A percentile compares a stretch with the other conserved stretches of the same genome.
Conservation (phyloP, 2,329 filamentous ascomycete species). For the Fusarium burgessii region DNA sequence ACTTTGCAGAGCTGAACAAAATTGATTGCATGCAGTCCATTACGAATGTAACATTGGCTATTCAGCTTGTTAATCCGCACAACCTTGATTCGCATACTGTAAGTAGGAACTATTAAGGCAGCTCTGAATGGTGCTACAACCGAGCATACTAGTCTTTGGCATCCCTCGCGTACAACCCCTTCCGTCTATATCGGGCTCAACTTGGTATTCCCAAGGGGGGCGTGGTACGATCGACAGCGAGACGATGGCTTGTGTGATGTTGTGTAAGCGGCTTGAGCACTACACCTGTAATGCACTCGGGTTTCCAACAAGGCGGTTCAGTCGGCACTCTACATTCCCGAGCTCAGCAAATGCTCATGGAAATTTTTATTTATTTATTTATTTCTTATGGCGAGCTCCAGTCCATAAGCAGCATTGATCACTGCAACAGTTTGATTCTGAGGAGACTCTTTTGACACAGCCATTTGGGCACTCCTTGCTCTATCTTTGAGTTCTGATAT, state of each 20-base stretch:
- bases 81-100: not conserved
- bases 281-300: slow-evolving; percentile 24
- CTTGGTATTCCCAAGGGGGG: slow-evolving; percentile 22
- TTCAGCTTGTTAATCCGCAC: slow-evolving; percentile 16
- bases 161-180: slow-evolving; percentile 28
- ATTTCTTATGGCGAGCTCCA: slow-evolving; percentile 16
- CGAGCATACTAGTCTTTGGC: slow-evolving; percentile 25
- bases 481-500: slow-evolving; percentile 7
- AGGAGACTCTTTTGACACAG: not conserved
- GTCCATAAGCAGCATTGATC: not conserved
- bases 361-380: too few relatives aligned
- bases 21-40: slow-evolving; percentile 17
- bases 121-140: slow-evolving; percentile 25
- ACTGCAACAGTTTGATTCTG: not conserved
- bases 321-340: slow-evolving; percentile 28
- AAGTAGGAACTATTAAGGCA: slow-evolving; percentile 24
- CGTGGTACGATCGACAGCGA: slow-evolving; percentile 38
- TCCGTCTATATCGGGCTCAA: slow-evolving; percentile 31
- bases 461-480: not conserved
- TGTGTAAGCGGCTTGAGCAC: slow-evolving; percentile 42
- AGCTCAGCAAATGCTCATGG: slow-evolving; percentile 7
- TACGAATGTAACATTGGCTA: slow-evolving; percentile 29
- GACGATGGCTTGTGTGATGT: slow-evolving; percentile 35
- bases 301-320: slow-evolving; percentile 38
- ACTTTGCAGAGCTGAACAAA: slow-evolving; percentile 11